Base-by-base conservation (phyloP, 805 yeast genomes). In the Metschnikowia koreensis region DNA sequence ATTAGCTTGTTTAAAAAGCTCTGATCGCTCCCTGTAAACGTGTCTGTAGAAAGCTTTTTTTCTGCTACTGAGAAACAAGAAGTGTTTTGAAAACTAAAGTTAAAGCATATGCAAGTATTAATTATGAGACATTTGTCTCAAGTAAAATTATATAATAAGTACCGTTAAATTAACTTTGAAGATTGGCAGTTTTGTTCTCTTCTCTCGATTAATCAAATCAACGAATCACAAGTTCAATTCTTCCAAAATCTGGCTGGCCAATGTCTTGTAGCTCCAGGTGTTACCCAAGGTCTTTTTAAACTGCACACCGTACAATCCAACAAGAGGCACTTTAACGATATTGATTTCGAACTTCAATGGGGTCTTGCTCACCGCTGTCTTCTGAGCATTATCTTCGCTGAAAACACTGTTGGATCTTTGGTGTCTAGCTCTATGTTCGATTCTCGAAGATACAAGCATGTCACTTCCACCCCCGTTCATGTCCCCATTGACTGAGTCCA, bases 261-360 rank as follows among this genome's bases (percentile, higher is more conserved):
- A 75, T 9, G 91, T 85, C 74, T 93, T 92, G 71, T 92, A 92
- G 71, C 87, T 82, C 97, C 97, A 92, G 1, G 97, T 89, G 66
- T 93, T 91, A 63, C 98, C 98, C 52, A 88, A 80, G 31, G 92
- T 79, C 66, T 92, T 92, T 77, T 93, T 93, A 75, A 92, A 91
- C 67, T 93, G 97, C 44, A 92, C 92, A 69, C 98, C 98, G 58
- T 87, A 91, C 53, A 93, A 75, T 5, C 96, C 90, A 49, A 92
- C 87, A 58, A 92, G 78, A 43, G 97, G 96, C 44, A 92, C 96
- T 66, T 91, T 91, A 39, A 92, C 97, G 56, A 92, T 84, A 66
- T 88, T 91, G 56, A 93, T 88, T 66, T 93, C 97, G 69, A 92
- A 92, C 63, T 87, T 84, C 63, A 93, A 77, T 16, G 96, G 96